Percentiles rank a stretch among this genome's conserved stretches.
phyloP scores from a whole-genome alignment of 768 basidiomycete species.

The Boletus eberwhitei region DNA sequence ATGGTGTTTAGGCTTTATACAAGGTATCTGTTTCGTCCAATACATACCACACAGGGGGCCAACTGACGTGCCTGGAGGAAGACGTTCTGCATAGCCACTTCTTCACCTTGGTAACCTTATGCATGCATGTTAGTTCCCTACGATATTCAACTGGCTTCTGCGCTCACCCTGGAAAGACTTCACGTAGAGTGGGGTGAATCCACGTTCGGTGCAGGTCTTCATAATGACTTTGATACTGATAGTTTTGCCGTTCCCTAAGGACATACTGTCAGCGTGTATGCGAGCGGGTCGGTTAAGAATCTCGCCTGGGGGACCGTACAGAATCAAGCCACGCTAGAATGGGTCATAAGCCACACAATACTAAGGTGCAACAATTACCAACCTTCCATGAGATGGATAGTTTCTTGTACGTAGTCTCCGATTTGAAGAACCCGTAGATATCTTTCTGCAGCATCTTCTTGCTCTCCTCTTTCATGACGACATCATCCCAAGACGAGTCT shows the following conservation, averaged over 20 bases:
- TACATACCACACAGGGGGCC: slow-evolving; percentile 63
- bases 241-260: slow-evolving; percentile 77
- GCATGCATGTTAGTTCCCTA: slow-evolving; percentile 7
- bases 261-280: not conserved
- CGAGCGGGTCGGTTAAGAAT: not conserved
- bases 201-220: slow-evolving; percentile 62
- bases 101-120: slow-evolving; percentile 58
- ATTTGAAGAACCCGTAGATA: slow-evolving; percentile 75
- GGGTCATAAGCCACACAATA: not conserved
- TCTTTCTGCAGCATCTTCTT: slow-evolving; percentile 71
- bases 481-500: slow-evolving; percentile 69
- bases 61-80: slow-evolving; percentile 72
- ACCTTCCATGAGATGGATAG: slow-evolving; percentile 85
- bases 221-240: slow-evolving; percentile 82
- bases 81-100: slow-evolving; percentile 60
- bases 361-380: not conserved
- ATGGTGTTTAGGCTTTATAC: not conserved
- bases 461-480: slow-evolving; percentile 67
- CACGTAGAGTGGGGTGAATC: slow-evolving; percentile 73
- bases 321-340: slow-evolving; percentile 70
- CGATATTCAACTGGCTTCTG: not conserved
- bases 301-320: slow-evolving; percentile 77
- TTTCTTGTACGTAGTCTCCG: slow-evolving; percentile 67
- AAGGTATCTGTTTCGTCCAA: slow-evolving; percentile 33
- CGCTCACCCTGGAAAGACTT: slow-evolving; percentile 70